phyloP scores from a whole-genome alignment of 495 filamentous ascomycete genomes.

The Hamigera avellanea region DNA sequence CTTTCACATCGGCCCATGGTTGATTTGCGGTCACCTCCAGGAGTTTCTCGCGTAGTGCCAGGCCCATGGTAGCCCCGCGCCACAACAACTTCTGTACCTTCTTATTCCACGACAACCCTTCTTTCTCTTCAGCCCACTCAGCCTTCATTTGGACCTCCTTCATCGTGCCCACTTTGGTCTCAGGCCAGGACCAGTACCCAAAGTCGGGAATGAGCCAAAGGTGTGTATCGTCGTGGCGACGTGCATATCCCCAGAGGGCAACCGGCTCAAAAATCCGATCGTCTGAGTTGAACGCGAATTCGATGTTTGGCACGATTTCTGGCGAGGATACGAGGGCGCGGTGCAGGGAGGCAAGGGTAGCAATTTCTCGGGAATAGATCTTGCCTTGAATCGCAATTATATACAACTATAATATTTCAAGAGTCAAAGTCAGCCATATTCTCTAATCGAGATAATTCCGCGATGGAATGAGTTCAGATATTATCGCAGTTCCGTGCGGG shows the following conservation, averaged over 20 bases:
- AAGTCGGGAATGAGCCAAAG: conserved; percentile 59
- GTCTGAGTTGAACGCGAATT: conserved; percentile 38
- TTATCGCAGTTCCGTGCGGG: no score
- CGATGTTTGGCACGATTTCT: conserved; percentile 42
- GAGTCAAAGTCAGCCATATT: no score
- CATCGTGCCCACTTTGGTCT: conserved; percentile 37
- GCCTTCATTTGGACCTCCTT: conserved; percentile 30
- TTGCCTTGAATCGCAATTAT: conserved; percentile 13
- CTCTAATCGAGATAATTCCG: no score
- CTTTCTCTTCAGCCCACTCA: conserved; percentile 8
- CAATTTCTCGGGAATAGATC: conserved; percentile 15
- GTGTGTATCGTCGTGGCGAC: conserved; percentile 19
- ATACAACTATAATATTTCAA: conserved; percentile 11
- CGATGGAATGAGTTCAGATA: no score
- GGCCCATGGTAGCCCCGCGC: conserved; percentile 32
- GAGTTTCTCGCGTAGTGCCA: conserved; percentile 19
- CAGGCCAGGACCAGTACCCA: conserved; percentile 50
- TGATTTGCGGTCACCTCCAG: conserved; percentile 20
- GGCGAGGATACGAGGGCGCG: conserved; percentile 16
- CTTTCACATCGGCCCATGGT: conserved; percentile 30
- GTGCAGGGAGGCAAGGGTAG: conserved; percentile 15
- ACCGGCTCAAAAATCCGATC: conserved; percentile 19
- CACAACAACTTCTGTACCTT: conserved; percentile 46
- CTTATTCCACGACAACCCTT: conserved; percentile 16
- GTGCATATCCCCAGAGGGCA: conserved; percentile 34